Evolutionary conservation across 352 stramenopile species (phyloP), one percentile per base, ranked within the genome.

Genomic region (Phytophthora chlamydospora): DNA sequence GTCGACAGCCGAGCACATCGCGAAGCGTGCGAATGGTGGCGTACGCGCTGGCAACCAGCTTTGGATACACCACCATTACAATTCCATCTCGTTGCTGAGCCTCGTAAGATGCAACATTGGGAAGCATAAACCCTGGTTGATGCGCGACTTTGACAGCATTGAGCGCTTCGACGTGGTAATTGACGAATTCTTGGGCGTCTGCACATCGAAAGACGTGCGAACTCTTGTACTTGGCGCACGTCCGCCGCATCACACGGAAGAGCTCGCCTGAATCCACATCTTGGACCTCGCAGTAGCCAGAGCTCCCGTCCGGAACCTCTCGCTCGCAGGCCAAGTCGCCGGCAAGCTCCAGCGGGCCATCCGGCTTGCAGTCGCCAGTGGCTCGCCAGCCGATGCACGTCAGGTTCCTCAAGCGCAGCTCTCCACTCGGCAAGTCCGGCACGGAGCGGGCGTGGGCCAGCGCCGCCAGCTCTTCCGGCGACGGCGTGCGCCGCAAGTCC

Each of bases 381-480:
- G 74, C 65, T 49, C 68, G 65, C 79, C 79, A 89, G 6, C 67
- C 75, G 1, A 82, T 19, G 35, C 79, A 89, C 36, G 75, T 65
- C 21, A 78, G 41, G 44, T 61, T 66, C 11, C 60, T 50, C 45
- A 29, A 21, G 32, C 54, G 60, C 29, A 58, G 27, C 3, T 58
- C 31, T 16, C 52, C 60, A 31, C 21, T 57, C 27, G 60, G 52
- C 38, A 68, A 21, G n/a, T 58, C 41, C 32, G 35, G 52, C 12
- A 68, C 60, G 12, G 36, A 44, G 10, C 34, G 52, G 17, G 60
- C 60, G 35, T 68, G 60, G 2, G 29, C 39, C 44, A 49, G 21
- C 9, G 38, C 52, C 39, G 58, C 39, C 24, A 58, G n/a, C n/a
- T 68, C 45, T 33, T 54, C 38, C 13, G 38, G 53, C 2, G 60